phyloP scores from a whole-genome alignment of 2,329 filamentous ascomycete genomes.

The Curvularia spicifera region DNA sequence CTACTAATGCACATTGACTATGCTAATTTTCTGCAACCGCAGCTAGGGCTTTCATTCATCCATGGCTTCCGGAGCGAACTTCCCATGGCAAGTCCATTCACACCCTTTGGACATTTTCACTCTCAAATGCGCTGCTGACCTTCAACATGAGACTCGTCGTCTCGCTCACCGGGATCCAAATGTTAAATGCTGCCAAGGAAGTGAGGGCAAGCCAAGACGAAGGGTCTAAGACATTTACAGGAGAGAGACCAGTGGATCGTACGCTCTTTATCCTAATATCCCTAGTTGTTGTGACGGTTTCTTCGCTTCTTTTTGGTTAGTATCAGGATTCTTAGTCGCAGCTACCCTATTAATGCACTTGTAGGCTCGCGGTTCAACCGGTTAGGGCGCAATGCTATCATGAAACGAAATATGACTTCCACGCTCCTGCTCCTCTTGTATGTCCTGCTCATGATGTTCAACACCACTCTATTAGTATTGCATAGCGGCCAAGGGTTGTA shows the following conservation, averaged over 20 bases:
- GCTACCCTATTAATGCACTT: background rate
- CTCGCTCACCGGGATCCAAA: background rate
- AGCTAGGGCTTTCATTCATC: background rate
- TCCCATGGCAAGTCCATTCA: background rate
- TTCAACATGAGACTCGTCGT: background rate
- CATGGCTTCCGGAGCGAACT: background rate
- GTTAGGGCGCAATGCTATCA: constrained; percentile 1
- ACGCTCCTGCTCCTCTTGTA: constrained; percentile 26
- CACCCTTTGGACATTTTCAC: background rate
- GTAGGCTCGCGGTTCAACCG: constrained; percentile 8
- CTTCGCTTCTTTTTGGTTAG: background rate
- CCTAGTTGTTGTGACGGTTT: background rate
- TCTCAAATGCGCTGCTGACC: background rate
- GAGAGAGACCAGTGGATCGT: background rate
- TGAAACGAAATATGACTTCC: constrained; percentile 25
- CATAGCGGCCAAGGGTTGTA: constrained; percentile 39
- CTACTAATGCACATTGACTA: background rate
- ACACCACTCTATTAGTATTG: constrained; percentile 30
- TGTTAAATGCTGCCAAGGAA: background rate
- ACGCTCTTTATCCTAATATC: background rate
- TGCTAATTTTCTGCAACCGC: background rate
- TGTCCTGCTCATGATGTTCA: constrained; percentile 26
- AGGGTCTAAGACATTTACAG: background rate
- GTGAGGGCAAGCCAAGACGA: background rate
- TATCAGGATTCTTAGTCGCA: background rate